Conservation (phyloP, 2,329 filamentous ascomycete genomes). For the Magnaporthiopsis rhizophila region DNA sequence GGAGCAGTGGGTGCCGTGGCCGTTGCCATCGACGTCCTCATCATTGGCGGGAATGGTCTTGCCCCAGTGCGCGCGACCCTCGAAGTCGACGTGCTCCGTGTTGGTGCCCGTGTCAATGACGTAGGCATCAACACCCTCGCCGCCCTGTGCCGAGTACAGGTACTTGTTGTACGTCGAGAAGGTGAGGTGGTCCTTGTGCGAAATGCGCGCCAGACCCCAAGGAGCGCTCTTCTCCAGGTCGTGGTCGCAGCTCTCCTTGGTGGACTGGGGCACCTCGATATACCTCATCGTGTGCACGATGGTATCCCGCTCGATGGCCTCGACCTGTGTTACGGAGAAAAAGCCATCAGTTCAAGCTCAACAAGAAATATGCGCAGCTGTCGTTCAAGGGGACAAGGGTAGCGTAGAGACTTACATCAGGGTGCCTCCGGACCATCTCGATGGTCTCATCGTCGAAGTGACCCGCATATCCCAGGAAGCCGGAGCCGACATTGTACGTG, state of each 20-base stretch:
- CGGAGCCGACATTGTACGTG: constrained; percentile 83
- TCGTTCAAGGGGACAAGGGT: neutral
- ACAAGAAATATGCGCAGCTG: neutral
- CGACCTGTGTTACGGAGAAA: constrained; percentile 56
- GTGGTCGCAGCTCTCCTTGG: constrained; percentile 35
- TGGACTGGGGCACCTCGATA: constrained; percentile 24
- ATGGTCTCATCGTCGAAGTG: constrained; percentile 92
- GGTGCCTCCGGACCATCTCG: constrained; percentile 87
- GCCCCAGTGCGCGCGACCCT: constrained; percentile 91
- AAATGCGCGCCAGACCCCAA: constrained; percentile 98
- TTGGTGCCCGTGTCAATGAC: constrained; percentile 98
- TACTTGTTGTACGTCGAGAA: constrained; percentile 99
- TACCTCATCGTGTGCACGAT: constrained; percentile 73
- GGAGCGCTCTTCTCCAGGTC: constrained; percentile 84
- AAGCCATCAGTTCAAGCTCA: neutral
- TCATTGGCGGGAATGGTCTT: constrained; percentile 88
- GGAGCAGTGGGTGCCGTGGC: constrained; percentile 98
- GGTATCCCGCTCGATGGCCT: constrained; percentile 92
- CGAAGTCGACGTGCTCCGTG: constrained; percentile 88
- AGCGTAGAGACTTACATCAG: constrained; percentile 69
- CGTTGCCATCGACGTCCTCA: constrained; percentile 87
- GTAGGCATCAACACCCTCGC: constrained; percentile 97
- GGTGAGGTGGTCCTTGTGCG: constrained; percentile 77
- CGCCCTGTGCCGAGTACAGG: constrained; percentile 79
- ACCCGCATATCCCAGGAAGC: constrained; percentile 85